Conservation (phyloP, 2,329 filamentous ascomycete species). For the Tolypocladium guangdongense region DNA sequence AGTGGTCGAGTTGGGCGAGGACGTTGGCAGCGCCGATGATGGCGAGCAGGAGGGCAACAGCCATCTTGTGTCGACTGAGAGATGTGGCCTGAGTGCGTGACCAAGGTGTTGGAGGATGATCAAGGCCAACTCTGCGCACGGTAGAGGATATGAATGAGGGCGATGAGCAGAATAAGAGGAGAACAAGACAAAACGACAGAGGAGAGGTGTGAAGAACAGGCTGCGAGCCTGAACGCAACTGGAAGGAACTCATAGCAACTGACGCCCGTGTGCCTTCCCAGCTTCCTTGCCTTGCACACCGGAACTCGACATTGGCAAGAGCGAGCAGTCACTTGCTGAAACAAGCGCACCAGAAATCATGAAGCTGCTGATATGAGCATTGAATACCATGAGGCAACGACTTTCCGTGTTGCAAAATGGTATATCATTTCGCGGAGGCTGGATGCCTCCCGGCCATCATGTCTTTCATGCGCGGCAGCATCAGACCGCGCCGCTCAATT, state of each 20-base stretch:
- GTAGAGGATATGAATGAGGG: background rate
- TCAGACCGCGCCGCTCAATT: background rate
- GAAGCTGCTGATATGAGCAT: background rate
- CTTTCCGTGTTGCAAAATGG: background rate
- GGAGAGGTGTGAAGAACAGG: background rate
- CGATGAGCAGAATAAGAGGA: background rate
- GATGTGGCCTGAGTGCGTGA: slow-evolving; percentile 3
- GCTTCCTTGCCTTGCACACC: too few relatives aligned
- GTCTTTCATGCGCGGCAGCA: background rate
- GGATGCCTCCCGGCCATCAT: background rate
- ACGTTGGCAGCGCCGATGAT: slow-evolving; percentile 10
- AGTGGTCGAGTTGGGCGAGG: slow-evolving; percentile 9
- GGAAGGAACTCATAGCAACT: background rate
- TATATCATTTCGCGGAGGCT: too few relatives aligned
- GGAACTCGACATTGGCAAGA: background rate
- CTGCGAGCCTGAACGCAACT: background rate
- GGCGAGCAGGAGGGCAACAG: slow-evolving; percentile 10
- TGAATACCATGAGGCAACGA: background rate
- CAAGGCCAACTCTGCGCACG: background rate
- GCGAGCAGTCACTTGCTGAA: background rate
- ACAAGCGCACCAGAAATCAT: background rate
- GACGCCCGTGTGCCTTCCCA: background rate
- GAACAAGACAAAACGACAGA: background rate
- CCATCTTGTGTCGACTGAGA: slow-evolving; percentile 11
- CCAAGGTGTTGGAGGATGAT: background rate